Percentiles rank a stretch among this genome's conserved stretches.
These are phyloP conservation scores for Arxiozyma slooffiae DNA, from an alignment of 1,139 yeast genomes.

Conservation along the genomic window DNA sequence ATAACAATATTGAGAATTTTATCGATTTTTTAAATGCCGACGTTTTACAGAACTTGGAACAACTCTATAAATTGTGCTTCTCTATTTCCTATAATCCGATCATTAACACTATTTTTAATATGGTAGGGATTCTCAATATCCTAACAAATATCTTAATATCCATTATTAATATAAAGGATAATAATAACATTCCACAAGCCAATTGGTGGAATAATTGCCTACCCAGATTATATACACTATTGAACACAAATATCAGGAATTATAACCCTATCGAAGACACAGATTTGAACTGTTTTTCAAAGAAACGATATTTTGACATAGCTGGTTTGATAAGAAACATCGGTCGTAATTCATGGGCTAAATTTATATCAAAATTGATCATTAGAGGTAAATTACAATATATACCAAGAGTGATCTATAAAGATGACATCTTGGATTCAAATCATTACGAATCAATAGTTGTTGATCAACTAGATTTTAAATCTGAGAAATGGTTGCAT, in stretches of 20 bases:
- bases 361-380: slow-evolving; percentile 18
- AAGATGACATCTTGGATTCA: slow-evolving; percentile 12
- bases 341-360: slow-evolving; percentile 21
- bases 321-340: slow-evolving; percentile 24
- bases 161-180: background rate
- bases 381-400: slow-evolving; percentile 16
- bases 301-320: slow-evolving; percentile 15
- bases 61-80: slow-evolving; percentile 21
- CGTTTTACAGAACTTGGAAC: slow-evolving; percentile 17
- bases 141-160: slow-evolving; percentile 13
- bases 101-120: slow-evolving; percentile 21
- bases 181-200: slow-evolving; percentile 8
- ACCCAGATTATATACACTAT: slow-evolving; percentile 17
- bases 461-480: slow-evolving; percentile 6
- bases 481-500: slow-evolving; percentile 23
- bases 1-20: slow-evolving; percentile 10
- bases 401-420: slow-evolving; percentile 23
- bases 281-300: slow-evolving; percentile 9
- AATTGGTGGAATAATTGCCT: slow-evolving; percentile 25
- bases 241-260: slow-evolving; percentile 16
- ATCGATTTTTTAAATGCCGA: slow-evolving; percentile 16
- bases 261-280: too few relatives aligned
- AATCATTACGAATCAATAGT: slow-evolving; percentile 3
- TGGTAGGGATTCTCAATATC: too few relatives aligned
- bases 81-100: slow-evolving; percentile 27